Conservation (phyloP, 805 yeast genomes). For the Pichia rugopelliculosa region DNA sequence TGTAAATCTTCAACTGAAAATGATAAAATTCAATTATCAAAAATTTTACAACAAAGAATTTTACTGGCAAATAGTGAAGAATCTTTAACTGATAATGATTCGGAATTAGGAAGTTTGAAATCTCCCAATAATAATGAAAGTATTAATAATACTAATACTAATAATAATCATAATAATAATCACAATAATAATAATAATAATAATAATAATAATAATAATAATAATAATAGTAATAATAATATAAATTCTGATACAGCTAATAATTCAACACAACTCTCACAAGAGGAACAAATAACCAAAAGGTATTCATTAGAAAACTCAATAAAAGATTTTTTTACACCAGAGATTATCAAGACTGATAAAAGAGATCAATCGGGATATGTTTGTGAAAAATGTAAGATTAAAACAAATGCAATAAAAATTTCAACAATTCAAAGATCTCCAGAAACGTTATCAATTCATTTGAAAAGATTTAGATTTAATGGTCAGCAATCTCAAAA, state of each 20-base stretch:
- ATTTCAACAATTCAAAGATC: slow-evolving; percentile 66
- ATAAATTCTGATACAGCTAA: not conserved
- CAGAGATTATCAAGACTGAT: slow-evolving; percentile 69
- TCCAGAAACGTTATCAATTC: slow-evolving; percentile 83
- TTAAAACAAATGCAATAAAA: slow-evolving; percentile 70
- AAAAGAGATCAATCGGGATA: slow-evolving; percentile 68
- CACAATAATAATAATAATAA: not conserved
- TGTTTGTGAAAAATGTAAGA: slow-evolving; percentile 79
- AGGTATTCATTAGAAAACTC: slow-evolving; percentile 65
- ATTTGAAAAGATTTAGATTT: slow-evolving; percentile 86
- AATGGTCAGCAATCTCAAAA: slow-evolving; percentile 71
- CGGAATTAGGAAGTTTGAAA: slow-evolving; percentile 13
- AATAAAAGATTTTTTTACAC: slow-evolving; percentile 72
- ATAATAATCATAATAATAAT: slow-evolving; percentile 2
- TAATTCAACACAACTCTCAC: not conserved
- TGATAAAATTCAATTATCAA: slow-evolving; percentile 21
- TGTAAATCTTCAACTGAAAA: slow-evolving; percentile 19
- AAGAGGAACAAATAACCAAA: not conserved
- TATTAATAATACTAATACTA: not conserved
- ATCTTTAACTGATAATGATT: not conserved
- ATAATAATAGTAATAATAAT: slow-evolving; percentile 3
- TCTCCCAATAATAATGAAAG: slow-evolving; percentile 15
- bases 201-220: slow-evolving; percentile 6
- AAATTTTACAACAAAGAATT: slow-evolving; percentile 25
- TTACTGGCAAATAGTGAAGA: slow-evolving; percentile 22